Evolutionary conservation across 1,284 basidiomycete species (phyloP), one percentile per base, ranked within the genome.

Genomic region (Microbotryomycetes sp.): DNA sequence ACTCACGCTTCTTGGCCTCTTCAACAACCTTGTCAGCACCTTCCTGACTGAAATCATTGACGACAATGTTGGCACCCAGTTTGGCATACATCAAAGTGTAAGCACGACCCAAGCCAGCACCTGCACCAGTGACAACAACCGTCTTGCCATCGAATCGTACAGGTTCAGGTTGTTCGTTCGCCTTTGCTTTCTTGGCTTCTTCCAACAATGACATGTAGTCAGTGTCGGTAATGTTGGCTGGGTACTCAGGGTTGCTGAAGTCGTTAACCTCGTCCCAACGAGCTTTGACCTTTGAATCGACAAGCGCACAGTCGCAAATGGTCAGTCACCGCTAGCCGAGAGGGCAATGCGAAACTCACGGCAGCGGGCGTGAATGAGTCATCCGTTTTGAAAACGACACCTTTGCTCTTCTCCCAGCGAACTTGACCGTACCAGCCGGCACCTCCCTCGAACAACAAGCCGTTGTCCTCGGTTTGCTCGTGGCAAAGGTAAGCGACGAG

Each of bases 381-480:
- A 74, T 98, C 92, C 15, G 92, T 87, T 79, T 87, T 93, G 84
- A 94, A 97, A 55, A 94, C 80, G 28, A 83, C 81, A 45, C 81
- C 94, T 66, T 86, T 84, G 75, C 87, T 87, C 64, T 92, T 84
- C 78, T 98, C 90, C 87, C 92, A 97, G 66, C 96, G 84, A 61
- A 97, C 82, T 77, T 94, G 90, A 6, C 92, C 89, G 64, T 92
- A 81, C 76, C 86, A 98, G 14, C 94, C 96, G 53, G 90, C 96
- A 49, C 93, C 96, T 46, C 93, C 83, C 78, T 98, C 94, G 71
- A 94, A 97, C 46, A 94, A 81, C 71, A 86, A 86, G 29, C 96
- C 96, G 49, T 82, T 86, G 1, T 88, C 87, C 62, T 93, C 84
- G 47, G 62, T 62, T 12, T 56, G 51, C 15, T 66, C 60, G 65